Base-by-base conservation (phyloP, 306 rosid genomes). In the Rubus idaeus region DNA sequence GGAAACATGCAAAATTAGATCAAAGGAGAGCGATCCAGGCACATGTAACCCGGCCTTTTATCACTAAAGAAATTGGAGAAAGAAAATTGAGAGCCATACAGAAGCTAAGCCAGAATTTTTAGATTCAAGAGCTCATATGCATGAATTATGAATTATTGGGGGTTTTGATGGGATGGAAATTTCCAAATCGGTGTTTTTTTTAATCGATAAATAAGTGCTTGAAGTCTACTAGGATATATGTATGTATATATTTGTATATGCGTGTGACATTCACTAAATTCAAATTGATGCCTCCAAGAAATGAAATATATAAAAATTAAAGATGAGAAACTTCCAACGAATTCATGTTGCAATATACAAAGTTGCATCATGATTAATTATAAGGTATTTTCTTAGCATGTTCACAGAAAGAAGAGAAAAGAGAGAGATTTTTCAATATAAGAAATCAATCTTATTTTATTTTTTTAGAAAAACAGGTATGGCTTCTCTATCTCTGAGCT, bases 1-100 rank as follows among this genome's bases (percentile, higher is more conserved):
- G 76, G 88, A 80, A 78, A 20, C 80, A 77, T 71, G 84, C 55
- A 70, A 79, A 30, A 76, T n/a, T n/a, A 75, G 35, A 56, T 75
- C 71, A 41, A 41, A 64, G 10, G 40, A 47, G 40, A 41, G 26
- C 56, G 44, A 73, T 58, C 45, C 21, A 42, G 45, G 56, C 4
- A 17, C 58, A 63, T 45, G 49, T 55, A 30, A 30, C 35, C 2
- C n/a, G n/a, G n/a, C n/a, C 35, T 30, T 30, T 30, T 30, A 30
- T 30, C 35, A 30, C 35, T 30, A 30, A 30, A 30, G 26, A 23
- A 23, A 23, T 23, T 23, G 26, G 26, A 23, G 26, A 23, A 23
- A 23, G 45, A 35, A 37, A 62, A 62, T 62, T 64, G 72, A 65
- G 72, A 62, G 39, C 60, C 45, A 62, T 35, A 6, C 11, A 11